Base-by-base conservation (phyloP, 495 filamentous ascomycete genomes). In the Cladorrhinum samala region DNA sequence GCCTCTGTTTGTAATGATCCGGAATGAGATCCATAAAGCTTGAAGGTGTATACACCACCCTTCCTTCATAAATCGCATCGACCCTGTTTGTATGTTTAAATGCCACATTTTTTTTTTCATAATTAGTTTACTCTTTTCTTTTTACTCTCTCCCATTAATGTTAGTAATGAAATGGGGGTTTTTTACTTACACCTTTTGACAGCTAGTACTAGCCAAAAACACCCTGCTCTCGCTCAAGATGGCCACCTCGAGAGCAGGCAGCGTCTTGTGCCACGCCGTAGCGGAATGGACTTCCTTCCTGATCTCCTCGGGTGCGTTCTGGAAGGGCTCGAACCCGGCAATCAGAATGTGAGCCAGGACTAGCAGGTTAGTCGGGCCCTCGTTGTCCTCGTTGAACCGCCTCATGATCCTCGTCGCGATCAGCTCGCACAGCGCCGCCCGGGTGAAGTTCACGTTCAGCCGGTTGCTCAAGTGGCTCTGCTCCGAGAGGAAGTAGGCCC, bases 241-340 rank as follows among this genome's bases (percentile, higher is more conserved):
- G 14, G 85, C 85, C 21, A 89, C 77, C 62, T 89, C 85, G 6
- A 89, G 71, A 9, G 83, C 82, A 1, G 83, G 84, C 20, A 86
- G 67, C 41, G 79, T 87, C 43, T 78, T 71, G 57, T 85, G 67
- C 75, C 77, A 81, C 3, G 69, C 61, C 14, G 67, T 65, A 8
- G 71, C 68, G 18, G 73, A 68, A 37, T 63, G 67, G 21, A 76
- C 77, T 51, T 83, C 68, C 21, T 66, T 61, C 41, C 76, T 62
- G 30, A 86, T 68, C 47, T 83, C 77, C 9, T 67, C 58, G 2
- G 85, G 85, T 2, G 83, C 83, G 49, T 82, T 83, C 56, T 86
- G 83, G 53, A 88, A 87, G 5, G 85, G 85, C 54, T 86, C 80
- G 57, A 89, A 88, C 14, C 83, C 82, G 20, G 83, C 81, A 46